Base-by-base conservation (phyloP, 2,329 filamentous ascomycete genomes). In the Zymoseptoria pseudotritici region DNA sequence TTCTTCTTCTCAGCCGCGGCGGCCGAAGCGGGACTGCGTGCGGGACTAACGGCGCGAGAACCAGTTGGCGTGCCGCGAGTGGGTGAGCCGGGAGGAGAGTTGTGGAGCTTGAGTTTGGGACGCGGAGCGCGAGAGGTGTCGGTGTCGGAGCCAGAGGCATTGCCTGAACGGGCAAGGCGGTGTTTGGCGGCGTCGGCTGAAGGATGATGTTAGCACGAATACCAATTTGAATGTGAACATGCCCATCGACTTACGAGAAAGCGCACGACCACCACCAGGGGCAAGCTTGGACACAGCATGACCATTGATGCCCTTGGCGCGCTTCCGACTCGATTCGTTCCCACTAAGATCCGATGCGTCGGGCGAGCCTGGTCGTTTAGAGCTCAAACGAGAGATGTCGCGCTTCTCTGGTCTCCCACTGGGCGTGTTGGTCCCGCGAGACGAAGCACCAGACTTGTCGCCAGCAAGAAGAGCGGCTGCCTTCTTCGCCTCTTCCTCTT, bases 271-370 rank as follows among this genome's bases (percentile, higher is more conserved):
- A 42, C 59, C 63, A 50, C 65, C 65, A 10, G 61, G 53, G 10
- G 58, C 58, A 51, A 59, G 61, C 7, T 54, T 31, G 31, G 65
- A 58, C 29, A 64, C 50, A 83, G 84, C 61, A 42, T 58, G 46
- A n/a, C 68, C 65, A 65, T 77, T 76, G n/a, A 62, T 52, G 36
- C 58, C 65, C 68, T 78, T 79, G 42, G 74, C 72, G 78, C 90
- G 90, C 76, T 94, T 91, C 65, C 88, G 87, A 22, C 86, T 85
- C 0, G 90, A 93, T 73, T 97, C 93, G 67, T 92, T 95, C 57
- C 91, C 93, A 72, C 91, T 96, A 9, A 91, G 91, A 72, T 97
- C 93, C 1, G 91, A 97, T 31, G 89, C 81, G 65, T 92, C 88
- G 2, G 92, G 91, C 17, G 91, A 96, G 19, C 91, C 91, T 31